phyloP scores from a whole-genome alignment of 352 stramenopile genomes.

The Albugo laibachii region DNA sequence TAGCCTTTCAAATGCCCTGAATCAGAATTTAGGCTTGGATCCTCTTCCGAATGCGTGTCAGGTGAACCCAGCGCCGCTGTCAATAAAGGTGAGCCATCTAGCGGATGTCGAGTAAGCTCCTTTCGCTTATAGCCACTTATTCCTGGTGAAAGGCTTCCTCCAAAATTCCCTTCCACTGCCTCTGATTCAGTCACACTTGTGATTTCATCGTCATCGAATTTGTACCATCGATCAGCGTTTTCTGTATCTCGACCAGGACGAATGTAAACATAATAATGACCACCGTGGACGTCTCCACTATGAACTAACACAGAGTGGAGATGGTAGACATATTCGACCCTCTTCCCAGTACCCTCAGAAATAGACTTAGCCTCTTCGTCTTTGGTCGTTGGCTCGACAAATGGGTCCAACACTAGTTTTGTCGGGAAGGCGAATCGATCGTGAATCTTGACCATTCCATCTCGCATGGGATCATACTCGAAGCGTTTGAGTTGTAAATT shows the following conservation, averaged over 20 bases:
- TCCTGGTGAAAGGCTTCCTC: slow-evolving; percentile 10
- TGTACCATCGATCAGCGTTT: slow-evolving; percentile 49
- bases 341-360: neutral
- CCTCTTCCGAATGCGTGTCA: slow-evolving; percentile 4
- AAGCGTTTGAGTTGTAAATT: slow-evolving; percentile 87
- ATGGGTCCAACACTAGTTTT: slow-evolving; percentile 49
- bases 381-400: slow-evolving; percentile 12
- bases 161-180: slow-evolving; percentile 65
- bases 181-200: slow-evolving; percentile 41
- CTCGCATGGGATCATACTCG: slow-evolving; percentile 70
- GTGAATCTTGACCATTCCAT: slow-evolving; percentile 80
- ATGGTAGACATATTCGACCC: slow-evolving; percentile 33
- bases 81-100: slow-evolving; percentile 23
- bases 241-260: slow-evolving; percentile 43
- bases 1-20: no score
- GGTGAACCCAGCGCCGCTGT: slow-evolving; percentile 27
- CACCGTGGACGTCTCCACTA: slow-evolving; percentile 68
- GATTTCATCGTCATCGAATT: slow-evolving; percentile 77
- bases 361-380: neutral
- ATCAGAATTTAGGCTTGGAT: no score
- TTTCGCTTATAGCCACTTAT: neutral
- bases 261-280: slow-evolving; percentile 83
- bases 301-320: slow-evolving; percentile 74
- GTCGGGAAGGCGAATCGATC: slow-evolving; percentile 76
- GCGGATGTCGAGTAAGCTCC: neutral